These are phyloP conservation scores for Citrus sinensis DNA, from an alignment of 345 rosid species.

Conservation along the genomic window DNA sequence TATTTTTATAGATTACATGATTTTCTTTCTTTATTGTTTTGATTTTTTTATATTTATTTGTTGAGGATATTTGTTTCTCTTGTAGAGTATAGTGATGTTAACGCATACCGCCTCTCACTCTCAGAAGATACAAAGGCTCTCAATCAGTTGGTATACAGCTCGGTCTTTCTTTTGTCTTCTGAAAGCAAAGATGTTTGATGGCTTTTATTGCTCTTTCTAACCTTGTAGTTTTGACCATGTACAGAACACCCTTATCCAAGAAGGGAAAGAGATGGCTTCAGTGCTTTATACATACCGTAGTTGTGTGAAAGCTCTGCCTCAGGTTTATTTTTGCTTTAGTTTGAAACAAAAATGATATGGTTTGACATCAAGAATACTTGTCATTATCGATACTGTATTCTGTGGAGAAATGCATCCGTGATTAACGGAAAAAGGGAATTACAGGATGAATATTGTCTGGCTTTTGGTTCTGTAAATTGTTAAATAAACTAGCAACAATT, in stretches of 20 bases:
- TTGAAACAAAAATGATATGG: neutral
- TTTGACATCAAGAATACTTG: neutral
- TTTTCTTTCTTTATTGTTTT: neutral
- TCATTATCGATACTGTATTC: neutral
- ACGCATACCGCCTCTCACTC: slow-evolving; percentile 83
- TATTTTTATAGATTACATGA: neutral
- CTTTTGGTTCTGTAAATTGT: neutral
- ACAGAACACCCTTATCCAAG: slow-evolving; percentile 88
- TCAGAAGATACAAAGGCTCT: slow-evolving; percentile 99
- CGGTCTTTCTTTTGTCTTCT: slow-evolving; percentile 5
- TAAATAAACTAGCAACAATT: neutral
- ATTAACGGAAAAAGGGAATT: neutral
- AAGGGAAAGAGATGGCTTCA: slow-evolving; percentile 97
- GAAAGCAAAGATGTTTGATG: neutral
- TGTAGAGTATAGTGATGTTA: slow-evolving; percentile 90
- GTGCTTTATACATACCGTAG: slow-evolving; percentile 96
- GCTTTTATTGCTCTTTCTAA: neutral
- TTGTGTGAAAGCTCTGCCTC: slow-evolving; percentile 99
- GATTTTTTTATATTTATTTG: neutral
- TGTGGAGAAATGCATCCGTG: neutral
- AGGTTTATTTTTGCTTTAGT: slow-evolving; percentile 41
- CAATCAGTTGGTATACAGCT: slow-evolving; percentile 73
- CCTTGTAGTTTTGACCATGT: slow-evolving; percentile 15
- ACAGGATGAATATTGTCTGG: neutral
- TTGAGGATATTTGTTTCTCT: neutral